Conservation (phyloP, 192 early-diverging fungal species). For the Entomortierella parvispora region DNA sequence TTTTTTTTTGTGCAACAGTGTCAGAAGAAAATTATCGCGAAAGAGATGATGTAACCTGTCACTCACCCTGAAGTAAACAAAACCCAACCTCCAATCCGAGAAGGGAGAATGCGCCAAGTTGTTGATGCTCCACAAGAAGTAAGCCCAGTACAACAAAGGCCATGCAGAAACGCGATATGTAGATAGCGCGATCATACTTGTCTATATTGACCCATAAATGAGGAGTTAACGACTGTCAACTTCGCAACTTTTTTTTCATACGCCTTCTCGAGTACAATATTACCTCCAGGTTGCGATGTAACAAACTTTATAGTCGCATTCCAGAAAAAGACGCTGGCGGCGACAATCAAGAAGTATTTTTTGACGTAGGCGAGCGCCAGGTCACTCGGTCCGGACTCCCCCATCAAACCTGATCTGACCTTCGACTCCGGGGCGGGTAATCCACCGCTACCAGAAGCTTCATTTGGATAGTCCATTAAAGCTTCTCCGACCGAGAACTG, state of each 20-base stretch:
- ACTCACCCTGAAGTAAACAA: slow-evolving; percentile 38
- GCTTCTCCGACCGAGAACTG: not conserved
- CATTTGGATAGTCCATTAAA: not conserved
- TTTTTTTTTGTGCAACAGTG: too few relatives aligned
- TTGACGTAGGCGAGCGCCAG: slow-evolving; percentile 18
- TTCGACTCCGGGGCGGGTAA: not conserved
- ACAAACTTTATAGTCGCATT: slow-evolving; percentile 40
- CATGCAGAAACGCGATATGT: slow-evolving; percentile 30
- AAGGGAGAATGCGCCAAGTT: slow-evolving; percentile 19
- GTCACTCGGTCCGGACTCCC: not conserved
- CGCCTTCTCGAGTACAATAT: too few relatives aligned
- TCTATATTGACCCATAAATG: slow-evolving; percentile 4
- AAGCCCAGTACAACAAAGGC: slow-evolving; percentile 27
- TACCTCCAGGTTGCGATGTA: slow-evolving; percentile 33
- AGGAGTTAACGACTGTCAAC: not conserved
- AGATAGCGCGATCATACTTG: slow-evolving; percentile 36
- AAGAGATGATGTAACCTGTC: too few relatives aligned
- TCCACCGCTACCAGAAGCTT: not conserved
- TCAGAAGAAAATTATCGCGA: too few relatives aligned
- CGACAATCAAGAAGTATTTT: slow-evolving; percentile 34
- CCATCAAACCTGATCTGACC: not conserved
- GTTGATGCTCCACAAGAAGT: slow-evolving; percentile 29
- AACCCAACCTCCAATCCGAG: slow-evolving; percentile 33
- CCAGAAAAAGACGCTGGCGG: slow-evolving; percentile 39
- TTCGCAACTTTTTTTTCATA: not conserved